These are phyloP conservation scores for Volvariella surrecta DNA, from an alignment of 1,284 basidiomycete species.

Conservation along the genomic window DNA sequence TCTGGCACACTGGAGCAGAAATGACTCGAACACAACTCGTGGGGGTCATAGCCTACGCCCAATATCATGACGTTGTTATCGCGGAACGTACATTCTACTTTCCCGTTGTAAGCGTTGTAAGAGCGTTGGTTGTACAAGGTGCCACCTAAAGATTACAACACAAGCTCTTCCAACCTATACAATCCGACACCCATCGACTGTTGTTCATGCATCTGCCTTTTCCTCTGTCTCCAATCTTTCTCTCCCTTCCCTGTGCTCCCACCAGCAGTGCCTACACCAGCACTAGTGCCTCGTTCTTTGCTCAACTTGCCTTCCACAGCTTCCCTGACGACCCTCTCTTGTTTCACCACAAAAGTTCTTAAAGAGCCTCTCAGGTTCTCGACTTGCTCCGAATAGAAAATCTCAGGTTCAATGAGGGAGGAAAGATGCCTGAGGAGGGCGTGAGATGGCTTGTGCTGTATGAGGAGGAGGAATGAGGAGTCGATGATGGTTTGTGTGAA, in stretches of 20 bases:
- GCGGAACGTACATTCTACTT: too few relatives aligned
- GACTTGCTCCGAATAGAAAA: constrained; percentile 36
- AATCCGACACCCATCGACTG: constrained; percentile 46
- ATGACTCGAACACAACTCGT: too few relatives aligned
- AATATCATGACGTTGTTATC: too few relatives aligned
- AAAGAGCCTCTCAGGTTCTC: constrained; percentile 51
- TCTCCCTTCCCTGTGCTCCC: constrained; percentile 12
- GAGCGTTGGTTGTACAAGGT: too few relatives aligned
- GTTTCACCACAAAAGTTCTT: constrained; percentile 49
- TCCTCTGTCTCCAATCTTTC: constrained; percentile 49
- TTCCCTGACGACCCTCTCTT: constrained; percentile 37
- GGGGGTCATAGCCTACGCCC: too few relatives aligned
- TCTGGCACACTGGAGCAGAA: too few relatives aligned
- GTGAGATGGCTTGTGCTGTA: constrained; percentile 52
- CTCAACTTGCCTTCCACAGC: constrained; percentile 30
- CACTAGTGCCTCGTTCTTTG: constrained; percentile 5
- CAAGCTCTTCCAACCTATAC: constrained; percentile 65
- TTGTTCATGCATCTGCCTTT: constrained; percentile 43
- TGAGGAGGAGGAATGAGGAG: constrained; percentile 54
- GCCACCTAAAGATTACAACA: constrained; percentile 27
- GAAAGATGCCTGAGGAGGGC: constrained; percentile 38
- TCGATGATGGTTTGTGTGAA: constrained; percentile 62
- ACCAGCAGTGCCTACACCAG: constrained; percentile 3
- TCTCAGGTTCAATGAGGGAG: constrained; percentile 43
- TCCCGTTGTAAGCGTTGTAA: too few relatives aligned